These are phyloP conservation scores for Coemansia sp. DNA, from an alignment of 192 early-diverging fungal species.

Conservation along the genomic window DNA sequence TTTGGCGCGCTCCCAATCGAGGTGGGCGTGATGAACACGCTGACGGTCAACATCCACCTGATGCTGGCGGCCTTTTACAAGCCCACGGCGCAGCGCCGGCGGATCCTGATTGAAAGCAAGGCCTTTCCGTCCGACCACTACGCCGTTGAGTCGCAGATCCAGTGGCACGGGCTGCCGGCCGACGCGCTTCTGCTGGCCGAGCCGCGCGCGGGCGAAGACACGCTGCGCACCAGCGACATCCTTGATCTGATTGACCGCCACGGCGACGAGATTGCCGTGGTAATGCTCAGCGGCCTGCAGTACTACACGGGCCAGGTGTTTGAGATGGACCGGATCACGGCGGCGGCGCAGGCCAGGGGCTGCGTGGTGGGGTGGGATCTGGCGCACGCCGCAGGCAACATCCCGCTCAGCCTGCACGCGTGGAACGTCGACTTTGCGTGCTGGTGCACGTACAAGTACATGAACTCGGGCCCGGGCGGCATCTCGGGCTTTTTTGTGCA, in stretches of 20 bases:
- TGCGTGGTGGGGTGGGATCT: slow-evolving; percentile 93
- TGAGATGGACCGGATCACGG: slow-evolving; percentile 80
- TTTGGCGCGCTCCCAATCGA: slow-evolving; percentile 67
- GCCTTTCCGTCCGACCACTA: slow-evolving; percentile 96
- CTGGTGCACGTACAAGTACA: slow-evolving; percentile 99
- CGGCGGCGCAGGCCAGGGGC: slow-evolving; percentile 73
- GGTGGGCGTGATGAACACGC: slow-evolving; percentile 86
- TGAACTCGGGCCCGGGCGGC: slow-evolving; percentile 95
- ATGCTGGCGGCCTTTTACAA: slow-evolving; percentile 89
- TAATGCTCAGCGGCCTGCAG: slow-evolving; percentile 86
- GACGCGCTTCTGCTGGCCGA: slow-evolving; percentile 67
- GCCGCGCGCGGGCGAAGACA: slow-evolving; percentile 69
- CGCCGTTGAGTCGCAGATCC: slow-evolving; percentile 83
- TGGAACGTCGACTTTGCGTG: slow-evolving; percentile 97
- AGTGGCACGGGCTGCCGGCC: slow-evolving; percentile 70
- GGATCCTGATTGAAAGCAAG: slow-evolving; percentile 87
- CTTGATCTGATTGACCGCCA: slow-evolving; percentile 65
- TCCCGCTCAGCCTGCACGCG: slow-evolving; percentile 81
- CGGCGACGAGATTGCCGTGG: slow-evolving; percentile 76
- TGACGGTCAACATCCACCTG: slow-evolving; percentile 89
- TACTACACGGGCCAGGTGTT: slow-evolving; percentile 92
- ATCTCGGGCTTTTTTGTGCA: slow-evolving; percentile 92
- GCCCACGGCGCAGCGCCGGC: slow-evolving; percentile 68
- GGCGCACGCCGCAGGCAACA: slow-evolving; percentile 93
- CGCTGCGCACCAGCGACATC: slow-evolving; percentile 77